These are phyloP conservation scores for Filobasidium uniguttulatum DNA, from an alignment of 1,284 basidiomycete species.

Conservation along the genomic window DNA sequence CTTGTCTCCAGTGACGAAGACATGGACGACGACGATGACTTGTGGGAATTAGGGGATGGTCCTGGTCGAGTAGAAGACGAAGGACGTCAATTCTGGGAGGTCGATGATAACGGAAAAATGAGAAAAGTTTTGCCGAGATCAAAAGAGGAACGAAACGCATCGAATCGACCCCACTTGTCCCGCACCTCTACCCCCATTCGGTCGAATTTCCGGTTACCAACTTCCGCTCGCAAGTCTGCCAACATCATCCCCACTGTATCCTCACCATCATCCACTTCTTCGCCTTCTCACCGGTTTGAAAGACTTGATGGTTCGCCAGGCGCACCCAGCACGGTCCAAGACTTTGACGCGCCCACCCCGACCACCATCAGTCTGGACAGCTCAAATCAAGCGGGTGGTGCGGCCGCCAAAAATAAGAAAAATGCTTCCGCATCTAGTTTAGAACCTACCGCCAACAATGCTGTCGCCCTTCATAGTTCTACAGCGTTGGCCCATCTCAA, in stretches of 20 bases:
- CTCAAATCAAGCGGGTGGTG: neutral
- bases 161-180: too few species aligned
- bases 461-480: constrained; percentile 4
- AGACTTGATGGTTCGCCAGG: neutral
- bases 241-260: too few species aligned
- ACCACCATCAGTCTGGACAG: neutral
- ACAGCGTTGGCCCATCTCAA: constrained; percentile 1
- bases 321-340: too few species aligned
- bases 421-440: neutral
- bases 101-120: constrained; percentile 13
- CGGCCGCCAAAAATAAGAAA: neutral
- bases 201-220: too few species aligned
- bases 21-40: constrained; percentile 2
- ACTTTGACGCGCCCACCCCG: neutral
- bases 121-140: too few species aligned
- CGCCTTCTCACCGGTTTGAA: constrained; percentile 7
- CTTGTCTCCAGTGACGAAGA: constrained; percentile 6
- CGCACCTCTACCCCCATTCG: too few species aligned
- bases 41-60: constrained; percentile 3
- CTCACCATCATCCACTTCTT: constrained; percentile 6
- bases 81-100: constrained; percentile 12
- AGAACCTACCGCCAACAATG: constrained; percentile 3
- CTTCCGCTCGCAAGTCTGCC: too few species aligned
- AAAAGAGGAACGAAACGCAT: too few species aligned
- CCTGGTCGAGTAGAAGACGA: constrained; percentile 2